phyloP scores from a whole-genome alignment of 495 filamentous ascomycete genomes.

The Penicillium cinerascens region DNA sequence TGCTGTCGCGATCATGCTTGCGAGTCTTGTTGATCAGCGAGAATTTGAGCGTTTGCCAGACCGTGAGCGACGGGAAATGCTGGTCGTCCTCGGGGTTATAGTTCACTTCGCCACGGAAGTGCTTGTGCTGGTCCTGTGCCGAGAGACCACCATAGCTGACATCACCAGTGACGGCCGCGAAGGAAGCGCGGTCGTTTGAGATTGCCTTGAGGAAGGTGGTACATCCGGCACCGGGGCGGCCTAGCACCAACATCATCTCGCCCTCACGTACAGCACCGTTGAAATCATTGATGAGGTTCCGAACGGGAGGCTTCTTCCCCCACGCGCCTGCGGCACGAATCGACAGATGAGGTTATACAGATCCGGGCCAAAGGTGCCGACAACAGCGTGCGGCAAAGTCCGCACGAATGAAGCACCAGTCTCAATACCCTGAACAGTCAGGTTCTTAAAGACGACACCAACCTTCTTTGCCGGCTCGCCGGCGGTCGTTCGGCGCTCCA shows the following conservation, averaged over 20 bases:
- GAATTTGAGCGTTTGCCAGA: constrained; percentile 80
- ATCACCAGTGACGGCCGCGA: constrained; percentile 65
- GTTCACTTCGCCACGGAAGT: constrained; percentile 77
- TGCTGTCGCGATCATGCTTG: constrained; percentile 62
- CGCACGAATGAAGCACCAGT: constrained; percentile 65
- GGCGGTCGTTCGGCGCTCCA: constrained; percentile 68
- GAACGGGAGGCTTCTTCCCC: constrained; percentile 46
- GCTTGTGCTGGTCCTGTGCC: constrained; percentile 61
- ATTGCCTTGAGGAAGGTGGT: constrained; percentile 77
- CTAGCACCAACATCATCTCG: constrained; percentile 81
- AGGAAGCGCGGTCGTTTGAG: constrained; percentile 64
- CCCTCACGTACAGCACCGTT: constrained; percentile 74
- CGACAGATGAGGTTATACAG: constrained; percentile 64
- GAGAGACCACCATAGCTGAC: constrained; percentile 75
- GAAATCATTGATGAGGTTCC: constrained; percentile 70
- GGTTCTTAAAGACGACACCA: constrained; percentile 76
- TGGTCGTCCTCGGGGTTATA: constrained; percentile 81
- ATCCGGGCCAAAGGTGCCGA: constrained; percentile 84
- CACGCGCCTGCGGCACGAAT: constrained; percentile 61
- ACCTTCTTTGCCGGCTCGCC: constrained; percentile 75
- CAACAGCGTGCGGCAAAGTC: constrained; percentile 70
- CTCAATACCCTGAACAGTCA: constrained; percentile 71
- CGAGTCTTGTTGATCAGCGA: constrained; percentile 80
- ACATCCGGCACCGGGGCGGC: constrained; percentile 76
- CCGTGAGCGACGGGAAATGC: constrained; percentile 74